Conservation (phyloP, 257 asterid species). For the Prunella vulgaris region DNA sequence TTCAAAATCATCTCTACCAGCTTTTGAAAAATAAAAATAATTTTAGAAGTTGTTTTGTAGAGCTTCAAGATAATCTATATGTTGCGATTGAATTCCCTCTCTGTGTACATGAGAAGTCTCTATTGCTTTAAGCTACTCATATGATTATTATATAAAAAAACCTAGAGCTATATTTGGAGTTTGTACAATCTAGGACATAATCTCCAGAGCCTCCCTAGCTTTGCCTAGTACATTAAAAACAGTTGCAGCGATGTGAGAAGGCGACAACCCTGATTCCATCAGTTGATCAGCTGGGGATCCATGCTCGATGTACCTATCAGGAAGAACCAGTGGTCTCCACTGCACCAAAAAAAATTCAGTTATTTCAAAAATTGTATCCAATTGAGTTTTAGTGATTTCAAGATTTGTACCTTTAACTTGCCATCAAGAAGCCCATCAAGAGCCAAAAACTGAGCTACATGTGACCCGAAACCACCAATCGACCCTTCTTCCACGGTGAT, state of each 20-base stretch:
- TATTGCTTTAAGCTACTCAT: background rate
- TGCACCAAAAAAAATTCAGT: slow-evolving; percentile 31
- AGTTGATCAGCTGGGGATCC: slow-evolving; percentile 79
- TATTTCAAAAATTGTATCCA: background rate
- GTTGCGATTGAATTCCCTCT: too few relatives aligned
- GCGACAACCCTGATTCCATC: slow-evolving; percentile 69
- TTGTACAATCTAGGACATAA: slow-evolving; percentile 57
- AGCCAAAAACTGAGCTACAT: slow-evolving; percentile 93
- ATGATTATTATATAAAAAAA: background rate
- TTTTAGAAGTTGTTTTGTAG: too few relatives aligned
- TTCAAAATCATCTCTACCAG: too few relatives aligned
- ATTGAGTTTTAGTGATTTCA: background rate
- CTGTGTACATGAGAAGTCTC: background rate
- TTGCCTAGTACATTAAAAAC: slow-evolving; percentile 78
- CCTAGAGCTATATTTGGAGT: slow-evolving; percentile 23
- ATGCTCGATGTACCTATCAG: slow-evolving; percentile 87
- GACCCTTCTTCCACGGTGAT: slow-evolving; percentile 97
- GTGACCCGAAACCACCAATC: slow-evolving; percentile 97
- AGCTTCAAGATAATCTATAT: too few relatives aligned
- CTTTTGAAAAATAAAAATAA: too few relatives aligned
- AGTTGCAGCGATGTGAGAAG: slow-evolving; percentile 84
- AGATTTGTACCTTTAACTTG: slow-evolving; percentile 56
- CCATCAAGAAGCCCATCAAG: slow-evolving; percentile 94
- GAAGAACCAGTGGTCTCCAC: slow-evolving; percentile 99
- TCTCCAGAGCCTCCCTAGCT: slow-evolving; percentile 79